These are phyloP conservation scores for Coprinellus aureogranulatus DNA, from an alignment of 768 basidiomycete genomes.

Conservation along the genomic window DNA sequence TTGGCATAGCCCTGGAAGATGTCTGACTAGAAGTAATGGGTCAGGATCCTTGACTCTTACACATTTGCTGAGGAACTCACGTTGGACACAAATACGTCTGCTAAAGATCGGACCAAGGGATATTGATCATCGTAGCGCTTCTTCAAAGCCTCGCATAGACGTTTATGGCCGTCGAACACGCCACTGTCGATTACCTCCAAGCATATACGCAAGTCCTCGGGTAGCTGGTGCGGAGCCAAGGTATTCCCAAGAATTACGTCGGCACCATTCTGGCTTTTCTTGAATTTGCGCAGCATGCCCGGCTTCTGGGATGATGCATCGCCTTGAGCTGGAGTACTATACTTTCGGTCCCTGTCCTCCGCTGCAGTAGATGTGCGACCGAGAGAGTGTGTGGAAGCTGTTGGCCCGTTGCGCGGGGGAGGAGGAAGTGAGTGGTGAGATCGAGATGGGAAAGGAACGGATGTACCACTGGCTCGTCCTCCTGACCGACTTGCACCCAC, in stretches of 20 bases:
- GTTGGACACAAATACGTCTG: constrained; percentile 94
- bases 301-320: constrained; percentile 30
- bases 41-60: background rate
- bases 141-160: constrained; percentile 77
- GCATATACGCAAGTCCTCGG: constrained; percentile 83
- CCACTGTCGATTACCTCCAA: constrained; percentile 84
- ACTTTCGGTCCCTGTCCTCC: constrained; percentile 47
- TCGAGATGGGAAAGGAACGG: constrained; percentile 74
- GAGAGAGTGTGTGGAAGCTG: constrained; percentile 71
- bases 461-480: constrained; percentile 38
- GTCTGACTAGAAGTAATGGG: constrained; percentile 58
- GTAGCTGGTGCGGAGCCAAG: constrained; percentile 75
- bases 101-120: constrained; percentile 86
- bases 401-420: constrained; percentile 53
- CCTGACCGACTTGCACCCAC: constrained; percentile 40
- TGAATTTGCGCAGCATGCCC: constrained; percentile 67
- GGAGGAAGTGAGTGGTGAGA: constrained; percentile 79
- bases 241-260: constrained; percentile 49
- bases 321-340: constrained; percentile 50
- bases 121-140: constrained; percentile 96
- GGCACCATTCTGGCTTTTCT: constrained; percentile 57
- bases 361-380: constrained; percentile 63
- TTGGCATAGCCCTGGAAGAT: constrained; percentile 92
- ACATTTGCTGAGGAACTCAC: constrained; percentile 45
- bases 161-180: constrained; percentile 85